Base-by-base conservation (phyloP, 2,329 filamentous ascomycete genomes). In the Cytospora piceae region DNA sequence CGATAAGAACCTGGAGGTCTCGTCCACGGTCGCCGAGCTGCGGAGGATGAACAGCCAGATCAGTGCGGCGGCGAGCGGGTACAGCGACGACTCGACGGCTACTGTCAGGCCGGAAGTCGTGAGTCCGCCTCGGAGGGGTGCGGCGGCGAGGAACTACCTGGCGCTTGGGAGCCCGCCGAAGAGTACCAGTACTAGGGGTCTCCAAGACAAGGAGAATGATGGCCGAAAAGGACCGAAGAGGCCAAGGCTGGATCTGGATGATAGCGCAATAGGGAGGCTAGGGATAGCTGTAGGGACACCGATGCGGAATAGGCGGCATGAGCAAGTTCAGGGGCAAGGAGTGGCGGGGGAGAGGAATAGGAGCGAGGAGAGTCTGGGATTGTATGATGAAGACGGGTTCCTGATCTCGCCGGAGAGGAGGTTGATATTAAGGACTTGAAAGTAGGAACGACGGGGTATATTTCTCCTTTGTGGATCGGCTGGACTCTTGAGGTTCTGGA, bases 1-100 rank as follows among this genome's bases (percentile, higher is more conserved):
- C 32, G 46, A 64, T 4, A 62, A 56, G 15, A 66, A 27, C 20
- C 54, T 34, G 68, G 27, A 58, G 8, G 72, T 83, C 15, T 74
- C 79, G n/a, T 75, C 73, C 67, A 78, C 82, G 2, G 80, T 86
- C 34, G 79, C 79, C 22, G 81, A 85, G 72, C 80, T 87, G 64
- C 80, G 85, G 12, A 78, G 84, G 59, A 87, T 86, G 83, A 86
- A 87, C 75, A 85, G 82, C 73, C 74, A 81, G 61, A 71, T 84
- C 54, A 83, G 80, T 70, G 76, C 78, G 2, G 39, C 77, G 1
- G 80, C 81, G 0, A 70, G 77, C 53, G 71, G 71, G 1, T 78
- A 70, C 68, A 74, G 72, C 69, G 69, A 67, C 46, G 69, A 65
- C 37, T 64, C 37, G 46, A 80, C 78, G 11, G 77, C 79, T 0